Evolutionary conservation across 768 basidiomycete genomes (phyloP).

Genomic region (Coprinopsis strossmayeri): DNA sequence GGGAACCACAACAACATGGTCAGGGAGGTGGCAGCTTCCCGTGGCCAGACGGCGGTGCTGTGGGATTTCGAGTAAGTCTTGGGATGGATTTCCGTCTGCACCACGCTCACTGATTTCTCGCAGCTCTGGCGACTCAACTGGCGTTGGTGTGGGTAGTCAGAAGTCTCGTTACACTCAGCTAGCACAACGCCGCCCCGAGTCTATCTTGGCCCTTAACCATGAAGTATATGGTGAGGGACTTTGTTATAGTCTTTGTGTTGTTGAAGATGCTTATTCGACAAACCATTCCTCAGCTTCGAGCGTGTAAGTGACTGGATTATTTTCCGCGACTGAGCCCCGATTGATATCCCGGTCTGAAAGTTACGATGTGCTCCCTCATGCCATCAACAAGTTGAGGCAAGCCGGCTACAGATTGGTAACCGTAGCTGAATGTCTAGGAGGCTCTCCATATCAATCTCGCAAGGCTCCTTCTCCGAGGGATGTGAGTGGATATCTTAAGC

Average conservation of each 20-base stretch:
- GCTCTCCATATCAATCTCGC: slow-evolving; percentile 22
- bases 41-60: slow-evolving; percentile 8
- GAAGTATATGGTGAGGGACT: slow-evolving; percentile 11
- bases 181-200: background rate
- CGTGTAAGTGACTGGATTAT: slow-evolving; percentile 5
- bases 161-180: slow-evolving; percentile 11
- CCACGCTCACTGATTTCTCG: too few species aligned
- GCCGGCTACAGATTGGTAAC: slow-evolving; percentile 33
- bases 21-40: slow-evolving; percentile 6
- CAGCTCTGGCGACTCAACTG: slow-evolving; percentile 14
- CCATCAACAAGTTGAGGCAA: slow-evolving; percentile 16
- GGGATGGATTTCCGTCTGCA: background rate
- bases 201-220: slow-evolving; percentile 12
- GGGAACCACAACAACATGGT: slow-evolving; percentile 12
- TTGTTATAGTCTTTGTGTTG: background rate
- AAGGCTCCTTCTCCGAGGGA: slow-evolving; percentile 10
- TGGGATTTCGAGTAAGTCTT: slow-evolving; percentile 14
- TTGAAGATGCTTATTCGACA: background rate
- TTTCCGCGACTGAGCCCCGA: too few species aligned
- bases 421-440: slow-evolving; percentile 32
- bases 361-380: slow-evolving; percentile 17
- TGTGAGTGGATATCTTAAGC: slow-evolving; percentile 14
- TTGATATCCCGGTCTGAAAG: background rate
- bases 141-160: slow-evolving; percentile 8
- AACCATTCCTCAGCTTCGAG: background rate